Base-by-base conservation (phyloP, 1,284 basidiomycete genomes). In the Xanthoconium separans region DNA sequence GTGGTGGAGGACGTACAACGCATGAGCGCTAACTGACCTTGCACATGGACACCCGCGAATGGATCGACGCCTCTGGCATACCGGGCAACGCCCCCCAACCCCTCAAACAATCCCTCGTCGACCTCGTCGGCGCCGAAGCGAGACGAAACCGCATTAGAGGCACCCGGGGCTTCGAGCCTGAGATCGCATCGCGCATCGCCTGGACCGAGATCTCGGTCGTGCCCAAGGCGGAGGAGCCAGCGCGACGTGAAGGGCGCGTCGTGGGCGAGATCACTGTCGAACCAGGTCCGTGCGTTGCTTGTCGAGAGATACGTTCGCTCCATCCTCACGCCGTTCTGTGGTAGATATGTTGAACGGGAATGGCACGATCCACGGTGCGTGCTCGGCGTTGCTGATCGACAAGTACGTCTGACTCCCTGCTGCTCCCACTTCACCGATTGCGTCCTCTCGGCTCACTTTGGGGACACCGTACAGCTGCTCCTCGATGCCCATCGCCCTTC, bases 281-380 rank as follows among this genome's bases (percentile, higher is more conserved):
- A 27, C 27, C 27, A 27, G 27, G 27, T 27, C 27, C 27, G 27
- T 27, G 27, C 27, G 27, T 27, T 27, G 27, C 27, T 27, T 27
- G 27, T 27, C 27, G 27, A 27, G 27, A 65, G 77, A 80, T 54
- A 8, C 15, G 18, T 15, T n/a, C 31, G n/a, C 22, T 22, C 22
- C 22, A 22, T 22, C 22, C 22, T n/a, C 7, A 4, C n/a, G 18
- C n/a, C 18, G 37, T 33, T 13, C 31, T 33, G 11, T 3, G 18
- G 3, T 24, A 52, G 50, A 80, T 50, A 82, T 83, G 81, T 65
- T 77, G 48, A 79, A 76, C 53, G 62, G 57, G 24, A 53, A 58
- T 6, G 75, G 77, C 1, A 63, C 61, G 18, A 53, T 82, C 49
- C 75, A 80, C 50, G 77, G 80, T 16, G 80, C 73, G 4, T 81